phyloP scores from a whole-genome alignment of 2,329 filamentous ascomycete species.

The Setomelanomma holmii region DNA sequence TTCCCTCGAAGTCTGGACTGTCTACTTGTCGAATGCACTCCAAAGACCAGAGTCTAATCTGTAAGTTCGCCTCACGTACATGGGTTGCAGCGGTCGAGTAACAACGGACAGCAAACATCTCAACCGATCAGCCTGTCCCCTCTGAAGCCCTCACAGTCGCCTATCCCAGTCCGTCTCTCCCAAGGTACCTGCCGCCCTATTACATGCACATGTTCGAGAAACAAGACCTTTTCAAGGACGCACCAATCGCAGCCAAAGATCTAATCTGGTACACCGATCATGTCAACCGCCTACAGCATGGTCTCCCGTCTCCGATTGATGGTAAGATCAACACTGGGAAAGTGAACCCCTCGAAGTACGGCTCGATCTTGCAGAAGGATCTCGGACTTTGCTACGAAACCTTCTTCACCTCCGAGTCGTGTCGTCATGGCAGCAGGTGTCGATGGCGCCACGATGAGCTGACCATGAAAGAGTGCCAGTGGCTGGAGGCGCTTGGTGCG shows the following conservation, averaged over 20 bases:
- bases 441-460: background rate
- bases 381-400: background rate
- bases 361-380: background rate
- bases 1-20: too few species aligned
- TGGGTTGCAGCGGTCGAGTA: too few species aligned
- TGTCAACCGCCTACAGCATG: background rate
- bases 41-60: too few species aligned
- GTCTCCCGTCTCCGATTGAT: background rate
- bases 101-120: too few species aligned
- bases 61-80: too few species aligned
- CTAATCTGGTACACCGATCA: background rate
- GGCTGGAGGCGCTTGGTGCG: background rate
- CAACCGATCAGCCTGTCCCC: background rate
- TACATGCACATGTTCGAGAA: background rate
- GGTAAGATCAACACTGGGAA: background rate
- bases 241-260: background rate
- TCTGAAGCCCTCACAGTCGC: background rate
- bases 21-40: too few species aligned
- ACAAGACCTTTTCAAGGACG: background rate
- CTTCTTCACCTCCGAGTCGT: background rate
- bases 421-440: background rate
- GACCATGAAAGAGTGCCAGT: background rate
- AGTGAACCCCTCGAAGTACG: background rate
- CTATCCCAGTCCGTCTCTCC: too few species aligned
- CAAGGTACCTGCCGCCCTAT: background rate